Conservation (phyloP, 2,329 filamentous ascomycete genomes). For the Ophiostoma fasciatum region DNA sequence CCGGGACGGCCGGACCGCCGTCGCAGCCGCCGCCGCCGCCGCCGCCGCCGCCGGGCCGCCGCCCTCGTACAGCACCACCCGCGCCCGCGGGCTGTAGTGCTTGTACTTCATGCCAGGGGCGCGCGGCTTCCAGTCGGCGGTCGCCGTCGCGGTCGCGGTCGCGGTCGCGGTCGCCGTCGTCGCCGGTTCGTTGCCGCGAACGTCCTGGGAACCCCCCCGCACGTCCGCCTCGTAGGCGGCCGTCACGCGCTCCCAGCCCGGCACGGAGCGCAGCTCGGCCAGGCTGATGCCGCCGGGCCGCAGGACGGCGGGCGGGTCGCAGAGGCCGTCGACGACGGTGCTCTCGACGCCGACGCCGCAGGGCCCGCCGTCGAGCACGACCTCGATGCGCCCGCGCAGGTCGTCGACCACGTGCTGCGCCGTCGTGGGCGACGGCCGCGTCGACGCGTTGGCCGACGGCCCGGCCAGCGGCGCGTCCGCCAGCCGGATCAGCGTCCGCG, state of each 20-base stretch:
- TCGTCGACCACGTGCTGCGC: constrained; percentile 88
- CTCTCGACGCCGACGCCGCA: constrained; percentile 89
- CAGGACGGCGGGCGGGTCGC: constrained; percentile 63
- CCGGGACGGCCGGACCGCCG: no score
- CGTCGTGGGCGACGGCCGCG: constrained; percentile 79
- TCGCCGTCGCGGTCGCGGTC: constrained; percentile 1
- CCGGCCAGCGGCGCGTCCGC: constrained; percentile 70
- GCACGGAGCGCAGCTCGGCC: constrained; percentile 56
- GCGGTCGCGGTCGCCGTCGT: constrained; percentile 2
- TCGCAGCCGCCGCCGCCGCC: constrained; percentile 10
- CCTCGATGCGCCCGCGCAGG: constrained; percentile 62
- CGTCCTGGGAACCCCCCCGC: no score
- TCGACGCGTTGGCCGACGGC: constrained; percentile 88
- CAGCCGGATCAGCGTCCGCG: constrained; percentile 70
- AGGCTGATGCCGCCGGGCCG: constrained; percentile 78
- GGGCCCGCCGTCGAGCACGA: constrained; percentile 78
- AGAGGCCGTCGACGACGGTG: constrained; percentile 87
- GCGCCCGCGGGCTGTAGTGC: constrained; percentile 86
- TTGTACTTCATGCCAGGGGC: constrained; percentile 99
- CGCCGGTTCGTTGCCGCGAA: constrained; percentile 27
- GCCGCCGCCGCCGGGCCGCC: no score
- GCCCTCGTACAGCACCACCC: constrained; percentile 68
- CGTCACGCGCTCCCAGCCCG: constrained; percentile 67
- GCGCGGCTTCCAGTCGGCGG: constrained; percentile 37
- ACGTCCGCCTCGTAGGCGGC: constrained; percentile 68